Base-by-base conservation (phyloP, 1,284 basidiomycete genomes). In the Sporisorium iseilematis-ciliati region DNA sequence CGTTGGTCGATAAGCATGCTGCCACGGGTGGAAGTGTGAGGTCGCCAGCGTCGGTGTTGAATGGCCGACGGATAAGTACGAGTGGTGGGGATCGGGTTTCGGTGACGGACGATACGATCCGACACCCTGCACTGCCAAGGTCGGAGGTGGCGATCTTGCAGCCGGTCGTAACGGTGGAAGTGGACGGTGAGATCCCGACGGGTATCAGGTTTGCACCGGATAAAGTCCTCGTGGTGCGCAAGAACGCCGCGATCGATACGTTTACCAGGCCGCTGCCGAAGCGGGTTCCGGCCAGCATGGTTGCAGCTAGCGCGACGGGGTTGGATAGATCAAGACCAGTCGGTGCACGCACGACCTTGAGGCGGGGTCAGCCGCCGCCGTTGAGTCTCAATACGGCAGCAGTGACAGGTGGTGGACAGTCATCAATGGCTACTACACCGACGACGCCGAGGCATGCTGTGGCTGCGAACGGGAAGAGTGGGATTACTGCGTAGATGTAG, bases 71-170 rank as follows among this genome's bases (percentile, higher is more conserved):
- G 20, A 52, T 69, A 20, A 70, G 60, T 35, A 63, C 55, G n/a
- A 20, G n/a, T 33, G 16, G 41, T 26, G 21, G 26, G 35, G 53
- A 59, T 38, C 33, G 45, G 5, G 23, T 33, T 11, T 38, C 42
- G 4, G 31, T 66, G 1, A 65, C 68, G 4, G 85, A 86, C 10
- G 86, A 85, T 2, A 88, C 89, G 18, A 88, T 90, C 25, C 94
- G 91, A 80, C 95, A 97, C 81, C 90, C 92, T 16, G 92, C 95
- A 1, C 93, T 93, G 2, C 92, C 93, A 2, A 88, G 93, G 26
- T 93, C 92, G 70, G 94, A 97, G 78, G 91, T 96, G 7, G 92
- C 94, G 4, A 89, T 93, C 29, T 90, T 97, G 3, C 95, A 97
- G 82, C 95, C 95, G 26, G 93, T 96, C 40, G 87, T 96, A 77